A percentile compares a stretch with the other conserved stretches of the same genome.
These are phyloP conservation scores for Fusarium proliferatum DNA, from an alignment of 2,329 filamentous ascomycete species.

Conservation along the genomic window DNA sequence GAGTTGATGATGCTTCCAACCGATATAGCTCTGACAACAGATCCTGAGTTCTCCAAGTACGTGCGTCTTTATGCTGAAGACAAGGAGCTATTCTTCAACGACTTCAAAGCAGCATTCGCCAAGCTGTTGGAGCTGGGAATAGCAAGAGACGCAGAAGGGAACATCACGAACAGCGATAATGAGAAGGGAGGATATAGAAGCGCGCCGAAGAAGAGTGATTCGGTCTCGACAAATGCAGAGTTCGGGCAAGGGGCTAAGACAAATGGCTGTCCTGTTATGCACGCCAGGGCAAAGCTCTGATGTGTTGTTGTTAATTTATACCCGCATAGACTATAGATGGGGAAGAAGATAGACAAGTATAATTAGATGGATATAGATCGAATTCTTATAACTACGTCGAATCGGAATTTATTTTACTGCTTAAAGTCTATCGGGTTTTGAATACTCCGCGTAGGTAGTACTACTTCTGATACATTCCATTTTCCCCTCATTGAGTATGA, in stretches of 20 bases:
- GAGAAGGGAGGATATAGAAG: slow-evolving; percentile 1
- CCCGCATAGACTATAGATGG: background rate
- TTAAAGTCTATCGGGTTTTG: background rate
- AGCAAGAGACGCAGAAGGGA: background rate
- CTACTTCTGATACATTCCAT: background rate
- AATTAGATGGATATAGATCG: background rate
- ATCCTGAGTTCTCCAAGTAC: slow-evolving; percentile 4
- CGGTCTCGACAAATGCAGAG: background rate
- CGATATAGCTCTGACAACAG: slow-evolving; percentile 6
- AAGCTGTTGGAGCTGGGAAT: slow-evolving; percentile 9
- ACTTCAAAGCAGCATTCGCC: background rate
- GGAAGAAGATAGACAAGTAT: background rate
- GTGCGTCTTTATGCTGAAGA: background rate
- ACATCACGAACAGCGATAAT: background rate
- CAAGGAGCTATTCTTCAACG: slow-evolving; percentile 1
- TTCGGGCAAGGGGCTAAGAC: background rate
- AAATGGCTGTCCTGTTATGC: slow-evolving; percentile 1
- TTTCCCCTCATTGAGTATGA: no score
- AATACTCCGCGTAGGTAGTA: no score
- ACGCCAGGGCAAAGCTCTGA: background rate
- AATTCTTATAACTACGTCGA: background rate
- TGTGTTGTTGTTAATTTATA: background rate
- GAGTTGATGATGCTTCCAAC: slow-evolving; percentile 16
- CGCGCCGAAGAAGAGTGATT: slow-evolving; percentile 10
- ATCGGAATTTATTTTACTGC: no score